phyloP scores from a whole-genome alignment of 2,329 filamentous ascomycete genomes.

The Mariannaea sp. region DNA sequence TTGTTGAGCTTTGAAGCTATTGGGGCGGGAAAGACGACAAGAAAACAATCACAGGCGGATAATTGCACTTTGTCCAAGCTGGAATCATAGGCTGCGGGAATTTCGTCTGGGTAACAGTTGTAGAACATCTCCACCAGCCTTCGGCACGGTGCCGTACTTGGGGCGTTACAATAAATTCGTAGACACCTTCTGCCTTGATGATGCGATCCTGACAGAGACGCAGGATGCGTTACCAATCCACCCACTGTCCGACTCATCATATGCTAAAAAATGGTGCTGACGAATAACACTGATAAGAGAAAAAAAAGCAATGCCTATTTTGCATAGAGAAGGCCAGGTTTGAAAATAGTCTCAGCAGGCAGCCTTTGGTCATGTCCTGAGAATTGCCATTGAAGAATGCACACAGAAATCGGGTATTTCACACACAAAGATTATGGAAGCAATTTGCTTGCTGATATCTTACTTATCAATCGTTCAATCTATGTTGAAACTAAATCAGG shows the following conservation, averaged over 20 bases:
- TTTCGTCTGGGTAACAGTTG: constrained; percentile 19
- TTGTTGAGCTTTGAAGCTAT: constrained; percentile 26
- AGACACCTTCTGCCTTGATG: constrained; percentile 13
- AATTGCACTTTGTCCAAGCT: constrained; percentile 7
- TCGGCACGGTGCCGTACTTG: constrained; percentile 15
- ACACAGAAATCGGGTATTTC: no score
- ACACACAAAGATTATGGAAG: no score
- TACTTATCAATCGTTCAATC: no score
- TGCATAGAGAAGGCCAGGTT: no score
- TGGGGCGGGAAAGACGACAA: constrained; percentile 31
- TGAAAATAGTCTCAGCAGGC: no score
- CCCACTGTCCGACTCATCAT: constrained; percentile 12
- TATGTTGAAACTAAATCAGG: no score
- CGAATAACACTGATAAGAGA: constrained; percentile 16
- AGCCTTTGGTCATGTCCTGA: neutral
- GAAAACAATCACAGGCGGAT: constrained; percentile 18
- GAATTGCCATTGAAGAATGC: neutral
- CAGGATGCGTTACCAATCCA: constrained; percentile 12
- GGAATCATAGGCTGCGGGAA: constrained; percentile 30
- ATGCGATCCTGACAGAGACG: constrained; percentile 22
- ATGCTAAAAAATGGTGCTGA: constrained; percentile 5
- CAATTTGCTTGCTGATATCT: no score
- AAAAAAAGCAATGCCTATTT: neutral
- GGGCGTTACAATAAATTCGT: neutral
- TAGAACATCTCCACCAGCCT: constrained; percentile 18